Evolutionary conservation across 2,329 filamentous ascomycete species (phyloP), one percentile per base, ranked within the genome.

Genomic region (Sarocladiaceae sp.): DNA sequence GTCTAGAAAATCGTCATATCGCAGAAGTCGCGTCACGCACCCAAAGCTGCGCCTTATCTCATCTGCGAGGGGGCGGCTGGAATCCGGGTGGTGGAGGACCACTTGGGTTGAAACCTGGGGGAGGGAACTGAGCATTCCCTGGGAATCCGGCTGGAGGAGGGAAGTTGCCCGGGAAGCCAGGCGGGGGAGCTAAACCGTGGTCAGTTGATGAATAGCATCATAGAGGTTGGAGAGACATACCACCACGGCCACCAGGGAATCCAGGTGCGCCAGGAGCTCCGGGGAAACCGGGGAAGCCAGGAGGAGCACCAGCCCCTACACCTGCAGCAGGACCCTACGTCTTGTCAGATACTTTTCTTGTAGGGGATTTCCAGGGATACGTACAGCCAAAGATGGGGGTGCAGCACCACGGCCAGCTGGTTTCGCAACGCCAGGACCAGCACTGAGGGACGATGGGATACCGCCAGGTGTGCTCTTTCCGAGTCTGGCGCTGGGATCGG

Each of bases 401-500:
- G 88, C 62, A 49, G 76, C 71, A 53, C 93, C 93, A 65, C 93
- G 80, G 55, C 93, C 93, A 58, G 90, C 90, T 55, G 93, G 89
- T 61, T 89, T 84, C 52, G 88, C 85, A 53, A 97, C 88, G 58
- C 93, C 93, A 51, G 90, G 87, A 41, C 93, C 93, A 54, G 88
- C 80, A 49, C 83, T 76, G 54, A 96, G 73, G 29, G 85, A 80
- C 44, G 85, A 80, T 33, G 85, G 70, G 27, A 78, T 74, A 47
- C 83, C 84, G 48, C 82, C 79, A 24, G 84, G 75, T 23, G 80
- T 80, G 52, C 77, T 80, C 64, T 85, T 84, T 59, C 90, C 93
- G 50, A 98, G 78, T 66, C 93, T 80, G 40, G 91, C 82, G 55
- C 89, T 88, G 45, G 93, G 91, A 59, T 98, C 93, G 57, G 90